A percentile compares a stretch with the other conserved stretches of the same genome.
Conservation (phyloP, 108 stramenopile species). For the Nannochloropsis gaditana region DNA sequence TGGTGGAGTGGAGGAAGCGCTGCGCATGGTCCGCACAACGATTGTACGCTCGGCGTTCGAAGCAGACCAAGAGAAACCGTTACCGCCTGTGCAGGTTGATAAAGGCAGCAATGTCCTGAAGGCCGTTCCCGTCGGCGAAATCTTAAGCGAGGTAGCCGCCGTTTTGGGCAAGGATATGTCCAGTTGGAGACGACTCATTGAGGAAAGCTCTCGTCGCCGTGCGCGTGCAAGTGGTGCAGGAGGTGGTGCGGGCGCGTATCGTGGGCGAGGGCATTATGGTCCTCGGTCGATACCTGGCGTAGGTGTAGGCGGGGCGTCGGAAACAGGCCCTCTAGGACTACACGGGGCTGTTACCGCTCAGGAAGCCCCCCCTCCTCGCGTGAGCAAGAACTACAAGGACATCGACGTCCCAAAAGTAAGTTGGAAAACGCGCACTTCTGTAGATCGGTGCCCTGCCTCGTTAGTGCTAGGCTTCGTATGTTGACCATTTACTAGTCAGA, state of each 20-base stretch:
- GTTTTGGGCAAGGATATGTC: conserved; percentile 1
- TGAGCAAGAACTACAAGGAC: conserved; percentile 4
- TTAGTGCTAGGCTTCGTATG: not conserved
- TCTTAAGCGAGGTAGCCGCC: not conserved
- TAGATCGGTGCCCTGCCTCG: not conserved
- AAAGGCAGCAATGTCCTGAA: not conserved
- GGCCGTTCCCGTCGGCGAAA: not conserved
- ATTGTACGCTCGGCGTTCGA: not conserved
- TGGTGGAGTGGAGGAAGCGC: not conserved
- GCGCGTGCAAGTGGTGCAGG: not conserved
- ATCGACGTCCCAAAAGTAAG: conserved; percentile 18
- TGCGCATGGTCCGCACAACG: not conserved
- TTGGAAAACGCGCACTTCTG: not conserved
- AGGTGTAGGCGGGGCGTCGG: not conserved
- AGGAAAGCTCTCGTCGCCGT: not conserved
- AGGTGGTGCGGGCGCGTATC: not conserved
- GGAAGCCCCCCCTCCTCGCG: not conserved
- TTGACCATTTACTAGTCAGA: not conserved
- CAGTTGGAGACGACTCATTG: not conserved
- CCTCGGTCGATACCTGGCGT: not conserved
- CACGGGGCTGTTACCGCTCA: too few relatives aligned
- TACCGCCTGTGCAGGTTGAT: not conserved
- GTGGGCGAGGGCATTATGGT: not conserved
- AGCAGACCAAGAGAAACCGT: not conserved
- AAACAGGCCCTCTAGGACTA: not conserved